Base-by-base conservation (phyloP, 129 eudicot genomes). In the Artemisia argyi region DNA sequence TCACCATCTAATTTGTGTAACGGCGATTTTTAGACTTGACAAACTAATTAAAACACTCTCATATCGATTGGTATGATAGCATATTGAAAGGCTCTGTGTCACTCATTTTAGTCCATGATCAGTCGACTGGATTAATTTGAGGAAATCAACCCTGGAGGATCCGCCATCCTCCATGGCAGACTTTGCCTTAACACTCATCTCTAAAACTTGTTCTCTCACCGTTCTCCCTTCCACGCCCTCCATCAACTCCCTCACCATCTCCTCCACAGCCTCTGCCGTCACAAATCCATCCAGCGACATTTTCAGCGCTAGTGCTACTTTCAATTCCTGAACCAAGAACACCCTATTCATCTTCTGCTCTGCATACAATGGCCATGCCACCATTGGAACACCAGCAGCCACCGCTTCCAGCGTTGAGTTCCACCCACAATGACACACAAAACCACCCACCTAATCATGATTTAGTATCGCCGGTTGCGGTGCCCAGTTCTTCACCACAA, bases 361-460 rank as follows among this genome's bases (percentile, higher is more conserved):
- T 0, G 86, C 95, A 61, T 91, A 88, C 51, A 85, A 52, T 2
- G 97, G 95, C 89, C 91, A 88, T 8, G 83, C 91, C 48, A 88
- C 76, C 83, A 91, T 82, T 7, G 97, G 89, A 42, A 91, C 88
- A 9, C 95, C 95, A 4, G 67, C 76, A 14, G 61, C 30, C 49
- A 88, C 81, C 14, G 86, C 88, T 26, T 91, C 97, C 55, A 91
- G 59, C 3, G 57, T 26, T 48, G 97, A 90, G 86, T 88, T 90
- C 94, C 95, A 83, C 65, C 95, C 97, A 17, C 95, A 91, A 54
- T 91, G 95, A 22, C 83, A 79, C 81, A 87, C 89, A 57, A 91
- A 91, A 7, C 95, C 97, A 42, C 87, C 91, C 61, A 91, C 86
- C 10, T 95, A 68, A 10, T 75, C 74, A 51, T 91, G 97, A 26